Evolutionary conservation across 108 stramenopile genomes (phyloP).

Genomic region (Mayamaea pseudoterrestris): DNA sequence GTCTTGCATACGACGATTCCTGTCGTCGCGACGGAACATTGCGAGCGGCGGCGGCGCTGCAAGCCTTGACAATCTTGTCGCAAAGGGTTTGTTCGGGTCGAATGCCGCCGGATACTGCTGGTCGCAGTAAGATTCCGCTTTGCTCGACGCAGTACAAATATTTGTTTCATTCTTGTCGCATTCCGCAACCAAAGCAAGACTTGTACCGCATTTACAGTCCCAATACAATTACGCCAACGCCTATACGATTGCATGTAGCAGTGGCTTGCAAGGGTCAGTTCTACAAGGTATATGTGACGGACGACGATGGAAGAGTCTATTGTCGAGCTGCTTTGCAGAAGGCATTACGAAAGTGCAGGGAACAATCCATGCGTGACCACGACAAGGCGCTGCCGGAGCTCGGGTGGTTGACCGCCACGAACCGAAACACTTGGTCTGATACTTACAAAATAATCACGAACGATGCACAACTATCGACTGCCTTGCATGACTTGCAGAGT

Average conservation of each 20-base stretch:
- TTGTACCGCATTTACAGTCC: constrained; percentile 76
- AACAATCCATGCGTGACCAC: no score
- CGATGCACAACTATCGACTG: constrained; percentile 45
- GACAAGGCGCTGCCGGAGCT: constrained; percentile 27
- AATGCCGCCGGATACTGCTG: constrained; percentile 52
- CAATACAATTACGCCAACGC: no score
- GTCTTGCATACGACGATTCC: constrained; percentile 49
- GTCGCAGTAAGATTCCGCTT: constrained; percentile 50
- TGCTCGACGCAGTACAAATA: constrained; percentile 81
- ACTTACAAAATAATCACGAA: no score
- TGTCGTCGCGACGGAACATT: constrained; percentile 39
- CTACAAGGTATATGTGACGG: constrained; percentile 31
- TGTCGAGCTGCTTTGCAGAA: constrained; percentile 27
- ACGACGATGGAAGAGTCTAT: constrained; percentile 15
- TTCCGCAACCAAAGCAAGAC: constrained; percentile 60
- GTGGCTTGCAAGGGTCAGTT: constrained; percentile 65
- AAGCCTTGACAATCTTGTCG: constrained; percentile 58
- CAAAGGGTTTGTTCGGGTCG: constrained; percentile 49
- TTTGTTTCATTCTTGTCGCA: constrained; percentile 85
- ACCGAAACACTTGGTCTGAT: constrained; percentile 66
- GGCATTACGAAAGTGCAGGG: constrained; percentile 29
- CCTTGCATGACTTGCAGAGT: constrained; percentile 59
- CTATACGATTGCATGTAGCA: constrained; percentile 61
- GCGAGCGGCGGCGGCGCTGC: constrained; percentile 60
- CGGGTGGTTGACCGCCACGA: constrained; percentile 56